These are phyloP conservation scores for Geranium incanum DNA, from an alignment of 441 rosid species.

Conservation along the genomic window DNA sequence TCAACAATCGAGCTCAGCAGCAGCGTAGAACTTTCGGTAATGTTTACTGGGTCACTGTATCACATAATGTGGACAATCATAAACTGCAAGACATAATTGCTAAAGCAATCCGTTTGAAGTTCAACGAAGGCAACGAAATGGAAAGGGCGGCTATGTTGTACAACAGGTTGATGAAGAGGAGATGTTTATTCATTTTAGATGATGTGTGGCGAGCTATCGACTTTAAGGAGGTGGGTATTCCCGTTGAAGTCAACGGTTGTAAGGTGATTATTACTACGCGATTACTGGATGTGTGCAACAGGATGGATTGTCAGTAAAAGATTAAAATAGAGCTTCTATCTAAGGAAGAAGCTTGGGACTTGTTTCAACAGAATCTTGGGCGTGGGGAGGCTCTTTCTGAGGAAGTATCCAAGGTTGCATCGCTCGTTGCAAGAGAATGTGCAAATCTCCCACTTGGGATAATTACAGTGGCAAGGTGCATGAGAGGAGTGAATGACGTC, in stretches of 20 bases:
- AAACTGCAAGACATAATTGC: neutral
- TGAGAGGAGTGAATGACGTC: conserved; percentile 18
- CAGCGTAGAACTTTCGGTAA: neutral
- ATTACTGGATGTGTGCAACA: neutral
- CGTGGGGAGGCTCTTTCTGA: neutral
- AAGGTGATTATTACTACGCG: conserved; percentile 24
- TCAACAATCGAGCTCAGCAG: neutral
- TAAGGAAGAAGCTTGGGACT: neutral
- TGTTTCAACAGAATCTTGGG: conserved; percentile 7
- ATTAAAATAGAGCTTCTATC: conserved; percentile 12
- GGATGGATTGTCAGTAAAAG: conserved; percentile 9
- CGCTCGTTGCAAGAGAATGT: conserved; percentile 8
- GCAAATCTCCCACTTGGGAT: conserved; percentile 22
- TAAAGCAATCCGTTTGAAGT: neutral
- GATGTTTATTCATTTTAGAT: conserved; percentile 21
- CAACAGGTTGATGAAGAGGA: neutral
- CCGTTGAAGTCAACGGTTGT: neutral
- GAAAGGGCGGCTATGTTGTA: conserved; percentile 8
- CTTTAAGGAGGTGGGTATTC: conserved; percentile 20
- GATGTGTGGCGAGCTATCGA: conserved; percentile 4
- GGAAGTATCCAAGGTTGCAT: neutral
- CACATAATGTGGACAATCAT: neutral
- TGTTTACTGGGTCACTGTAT: conserved; percentile 6
- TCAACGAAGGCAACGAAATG: neutral
- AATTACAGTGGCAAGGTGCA: conserved; percentile 14